Evolutionary conservation across 495 filamentous ascomycete genomes (phyloP).

Genomic region (Penicillium dipodomyicola): DNA sequence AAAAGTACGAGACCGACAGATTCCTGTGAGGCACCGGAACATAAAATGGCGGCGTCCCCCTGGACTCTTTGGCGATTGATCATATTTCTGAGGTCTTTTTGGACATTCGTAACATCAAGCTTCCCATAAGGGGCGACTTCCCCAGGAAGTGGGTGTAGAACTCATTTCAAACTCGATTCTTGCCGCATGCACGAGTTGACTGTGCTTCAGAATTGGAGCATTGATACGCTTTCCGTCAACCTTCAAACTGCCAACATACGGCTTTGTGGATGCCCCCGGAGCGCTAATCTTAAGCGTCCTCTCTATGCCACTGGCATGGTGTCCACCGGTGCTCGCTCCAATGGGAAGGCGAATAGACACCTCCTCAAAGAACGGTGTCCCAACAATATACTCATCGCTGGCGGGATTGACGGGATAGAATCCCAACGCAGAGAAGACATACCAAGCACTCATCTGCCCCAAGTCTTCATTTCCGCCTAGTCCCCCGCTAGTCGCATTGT

Average conservation of each 20-base stretch:
- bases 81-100: neutral
- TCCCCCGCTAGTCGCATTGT: slow-evolving; percentile 31
- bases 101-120: neutral
- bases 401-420: slow-evolving; percentile 32
- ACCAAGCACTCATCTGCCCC: slow-evolving; percentile 34
- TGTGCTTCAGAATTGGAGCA: slow-evolving; percentile 17
- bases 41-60: neutral
- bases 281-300: slow-evolving; percentile 22
- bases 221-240: slow-evolving; percentile 18
- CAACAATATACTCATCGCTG: slow-evolving; percentile 29
- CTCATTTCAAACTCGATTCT: slow-evolving; percentile 31
- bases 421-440: slow-evolving; percentile 28
- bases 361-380: slow-evolving; percentile 28
- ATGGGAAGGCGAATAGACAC: slow-evolving; percentile 21
- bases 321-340: slow-evolving; percentile 20
- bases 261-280: slow-evolving; percentile 19
- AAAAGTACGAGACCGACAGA: neutral
- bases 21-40: neutral
- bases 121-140: slow-evolving; percentile 11
- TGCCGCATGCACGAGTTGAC: slow-evolving; percentile 17
- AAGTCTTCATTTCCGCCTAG: slow-evolving; percentile 31
- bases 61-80: neutral
- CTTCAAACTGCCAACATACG: slow-evolving; percentile 23
- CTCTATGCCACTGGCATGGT: slow-evolving; percentile 8
- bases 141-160: slow-evolving; percentile 24